Conservation (phyloP, 768 basidiomycete genomes). For the Kwoniella mangroviensis region DNA sequence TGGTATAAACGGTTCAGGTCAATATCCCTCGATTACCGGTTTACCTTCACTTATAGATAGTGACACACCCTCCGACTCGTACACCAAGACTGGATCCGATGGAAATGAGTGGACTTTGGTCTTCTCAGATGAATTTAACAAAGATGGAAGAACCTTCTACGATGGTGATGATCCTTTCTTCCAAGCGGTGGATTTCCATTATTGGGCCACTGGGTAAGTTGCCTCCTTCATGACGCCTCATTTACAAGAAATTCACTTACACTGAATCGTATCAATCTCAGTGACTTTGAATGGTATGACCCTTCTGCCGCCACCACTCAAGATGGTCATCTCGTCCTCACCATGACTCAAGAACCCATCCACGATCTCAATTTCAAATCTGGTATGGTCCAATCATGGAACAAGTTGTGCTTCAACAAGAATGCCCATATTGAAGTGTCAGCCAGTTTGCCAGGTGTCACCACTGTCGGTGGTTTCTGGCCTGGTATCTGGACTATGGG, state of each 20-base stretch:
- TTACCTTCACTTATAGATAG: slow-evolving; percentile 73
- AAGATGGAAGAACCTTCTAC: slow-evolving; percentile 77
- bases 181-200: slow-evolving; percentile 59
- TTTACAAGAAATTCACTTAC: not conserved
- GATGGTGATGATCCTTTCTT: slow-evolving; percentile 77
- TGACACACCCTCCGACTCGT: slow-evolving; percentile 66
- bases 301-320: slow-evolving; percentile 72
- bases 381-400: slow-evolving; percentile 61
- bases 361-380: slow-evolving; percentile 71
- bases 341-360: slow-evolving; percentile 67
- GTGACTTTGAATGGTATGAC: slow-evolving; percentile 79
- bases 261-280: slow-evolving; percentile 7
- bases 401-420: slow-evolving; percentile 94
- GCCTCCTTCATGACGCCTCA: not conserved
- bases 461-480: slow-evolving; percentile 60
- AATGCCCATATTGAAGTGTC: slow-evolving; percentile 73
- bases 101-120: slow-evolving; percentile 68
- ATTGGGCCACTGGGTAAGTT: slow-evolving; percentile 54
- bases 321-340: slow-evolving; percentile 75
- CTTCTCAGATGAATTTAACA: slow-evolving; percentile 88
- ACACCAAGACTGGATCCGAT: slow-evolving; percentile 64
- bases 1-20: slow-evolving; percentile 77
- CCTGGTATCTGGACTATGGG: slow-evolving; percentile 67
- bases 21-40: slow-evolving; percentile 61
- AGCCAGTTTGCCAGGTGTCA: slow-evolving; percentile 56